phyloP scores from a whole-genome alignment of 768 basidiomycete genomes.

The Pleurotus tuber-regium region DNA sequence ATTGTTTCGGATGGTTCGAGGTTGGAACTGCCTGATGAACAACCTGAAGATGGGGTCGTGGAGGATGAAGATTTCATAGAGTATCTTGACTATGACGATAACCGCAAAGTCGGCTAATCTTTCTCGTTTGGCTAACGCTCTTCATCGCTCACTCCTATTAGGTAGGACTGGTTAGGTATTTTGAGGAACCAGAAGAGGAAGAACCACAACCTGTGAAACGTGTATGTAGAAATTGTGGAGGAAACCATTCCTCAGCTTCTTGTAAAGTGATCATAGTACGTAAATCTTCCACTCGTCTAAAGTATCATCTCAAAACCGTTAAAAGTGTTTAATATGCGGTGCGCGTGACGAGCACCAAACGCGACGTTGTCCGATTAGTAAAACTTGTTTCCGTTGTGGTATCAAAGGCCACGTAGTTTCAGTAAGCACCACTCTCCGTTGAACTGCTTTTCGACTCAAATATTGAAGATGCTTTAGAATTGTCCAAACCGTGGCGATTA shows the following conservation, averaged over 20 bases:
- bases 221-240: constrained; percentile 78
- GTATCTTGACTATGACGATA: constrained; percentile 68
- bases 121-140: background rate
- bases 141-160: constrained; percentile 26
- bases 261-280: constrained; percentile 74
- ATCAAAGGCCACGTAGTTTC: constrained; percentile 81
- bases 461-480: constrained; percentile 36
- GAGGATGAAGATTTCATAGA: constrained; percentile 71
- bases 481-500: constrained; percentile 62
- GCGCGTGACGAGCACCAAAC: constrained; percentile 78
- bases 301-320: constrained; percentile 3
- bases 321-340: constrained; percentile 78
- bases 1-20: constrained; percentile 55
- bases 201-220: constrained; percentile 42
- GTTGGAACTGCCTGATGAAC: constrained; percentile 37
- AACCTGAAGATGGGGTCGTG: constrained; percentile 45
- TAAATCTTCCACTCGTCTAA: constrained; percentile 9
- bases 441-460: background rate
- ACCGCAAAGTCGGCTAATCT: constrained; percentile 45
- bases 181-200: constrained; percentile 45
- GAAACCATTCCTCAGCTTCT: constrained; percentile 62
- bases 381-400: constrained; percentile 76
- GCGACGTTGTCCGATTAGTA: constrained; percentile 75
- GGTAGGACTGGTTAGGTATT: constrained; percentile 60
- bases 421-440: constrained; percentile 33